A percentile compares a stretch with the other conserved stretches of the same genome.
phyloP scores from a whole-genome alignment of 139 green algal genomes.

The Ulvella scutata region DNA sequence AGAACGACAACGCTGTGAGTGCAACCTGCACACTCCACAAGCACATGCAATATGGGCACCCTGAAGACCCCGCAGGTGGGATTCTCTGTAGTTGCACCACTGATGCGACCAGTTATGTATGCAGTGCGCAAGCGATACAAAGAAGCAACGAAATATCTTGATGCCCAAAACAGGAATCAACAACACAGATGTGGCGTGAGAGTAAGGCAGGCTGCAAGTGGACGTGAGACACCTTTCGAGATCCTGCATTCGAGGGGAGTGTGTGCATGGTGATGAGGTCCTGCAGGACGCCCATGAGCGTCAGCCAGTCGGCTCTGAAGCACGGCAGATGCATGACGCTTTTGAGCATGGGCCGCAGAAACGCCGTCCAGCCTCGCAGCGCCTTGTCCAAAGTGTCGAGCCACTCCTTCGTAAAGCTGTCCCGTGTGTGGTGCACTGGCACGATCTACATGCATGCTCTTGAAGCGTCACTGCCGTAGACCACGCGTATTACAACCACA shows the following conservation, averaged over 20 bases:
- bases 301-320: neutral
- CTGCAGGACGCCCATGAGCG: neutral
- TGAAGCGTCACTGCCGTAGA: too few species aligned
- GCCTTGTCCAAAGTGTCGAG: neutral
- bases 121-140: too few species aligned
- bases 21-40: neutral
- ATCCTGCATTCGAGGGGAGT: neutral
- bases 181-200: too few species aligned
- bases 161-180: too few species aligned
- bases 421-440: neutral
- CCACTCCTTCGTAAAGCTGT: neutral
- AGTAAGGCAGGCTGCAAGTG: too few species aligned
- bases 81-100: too few species aligned
- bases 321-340: neutral
- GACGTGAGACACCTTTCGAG: neutral
- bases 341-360: neutral
- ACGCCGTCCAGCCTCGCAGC: neutral
- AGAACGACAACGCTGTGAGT: neutral
- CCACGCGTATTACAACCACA: too few species aligned
- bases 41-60: neutral
- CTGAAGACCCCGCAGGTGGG: too few species aligned
- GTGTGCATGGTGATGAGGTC: slow-evolving; percentile 1
- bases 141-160: too few species aligned
- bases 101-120: too few species aligned
- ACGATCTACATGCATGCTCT: too few species aligned